Evolutionary conservation across 139 green algal genomes (phyloP).

Genomic region (Micractinium conductrix): DNA sequence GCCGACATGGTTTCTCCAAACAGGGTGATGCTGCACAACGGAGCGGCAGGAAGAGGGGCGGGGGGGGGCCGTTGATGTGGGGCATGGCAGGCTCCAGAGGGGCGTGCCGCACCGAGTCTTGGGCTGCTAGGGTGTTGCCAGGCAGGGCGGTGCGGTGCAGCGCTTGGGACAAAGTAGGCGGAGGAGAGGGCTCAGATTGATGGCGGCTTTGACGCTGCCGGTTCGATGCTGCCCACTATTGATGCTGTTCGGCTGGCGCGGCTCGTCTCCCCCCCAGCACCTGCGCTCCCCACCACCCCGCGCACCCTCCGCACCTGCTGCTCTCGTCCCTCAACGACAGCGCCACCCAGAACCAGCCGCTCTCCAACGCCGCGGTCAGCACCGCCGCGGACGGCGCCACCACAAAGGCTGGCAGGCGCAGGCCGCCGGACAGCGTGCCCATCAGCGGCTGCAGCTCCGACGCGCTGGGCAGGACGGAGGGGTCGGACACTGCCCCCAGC

Average conservation of each 20-base stretch:
- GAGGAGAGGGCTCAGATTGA: too few relatives aligned
- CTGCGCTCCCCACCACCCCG: too few relatives aligned
- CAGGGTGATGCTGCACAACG: not conserved
- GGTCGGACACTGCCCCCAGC: not conserved
- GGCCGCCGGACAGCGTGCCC: constrained; percentile 19
- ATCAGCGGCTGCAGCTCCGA: not conserved
- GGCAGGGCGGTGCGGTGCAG: not conserved
- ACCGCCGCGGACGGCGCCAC: constrained; percentile 2
- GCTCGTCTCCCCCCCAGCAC: too few relatives aligned
- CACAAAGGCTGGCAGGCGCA: constrained; percentile 16
- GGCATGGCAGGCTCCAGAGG: too few relatives aligned
- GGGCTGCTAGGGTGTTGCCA: not conserved
- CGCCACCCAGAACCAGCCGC: not conserved
- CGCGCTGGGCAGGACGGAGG: not conserved
- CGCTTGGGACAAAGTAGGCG: too few relatives aligned
- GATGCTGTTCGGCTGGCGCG: too few relatives aligned
- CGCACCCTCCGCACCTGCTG: not conserved
- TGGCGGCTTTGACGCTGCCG: too few relatives aligned
- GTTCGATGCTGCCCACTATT: too few relatives aligned
- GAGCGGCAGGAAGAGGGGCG: not conserved
- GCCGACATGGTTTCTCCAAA: not conserved
- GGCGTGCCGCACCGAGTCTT: too few relatives aligned
- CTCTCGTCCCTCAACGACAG: not conserved
- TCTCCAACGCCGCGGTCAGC: constrained; percentile 14
- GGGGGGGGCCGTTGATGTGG: not conserved